Evolutionary conservation across 495 filamentous ascomycete species (phyloP), one percentile per base, ranked within the genome.

Genomic region (Aspergillus taichungensis): DNA sequence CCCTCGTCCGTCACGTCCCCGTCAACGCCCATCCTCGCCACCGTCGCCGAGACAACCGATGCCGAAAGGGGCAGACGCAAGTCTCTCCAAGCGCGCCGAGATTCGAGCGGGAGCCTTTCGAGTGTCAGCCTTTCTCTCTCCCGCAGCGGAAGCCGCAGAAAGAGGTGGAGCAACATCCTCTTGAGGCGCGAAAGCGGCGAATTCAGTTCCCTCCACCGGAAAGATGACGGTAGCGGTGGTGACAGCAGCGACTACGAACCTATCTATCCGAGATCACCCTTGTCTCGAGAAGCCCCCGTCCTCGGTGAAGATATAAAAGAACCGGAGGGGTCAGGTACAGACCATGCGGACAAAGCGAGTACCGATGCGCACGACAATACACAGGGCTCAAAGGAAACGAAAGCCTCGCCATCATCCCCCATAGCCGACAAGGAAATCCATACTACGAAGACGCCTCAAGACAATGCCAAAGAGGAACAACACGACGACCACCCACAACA

Each of bases 101-200:
- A 63, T 14, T 49, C 51, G 6, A 35, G 4, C 18, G 18, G 2
- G 18, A 24, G 18, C 18, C 18, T 24, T 24, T 24, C 18, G 4
- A 24, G 18, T 4, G 18, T 24, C 18, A 24, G 18, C 18, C 18
- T 54, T 1, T 56, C 53, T 34, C 49, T 71, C 4, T 58, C 58
- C 12, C 65, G 68, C 24, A 71, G 68, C 40, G 50, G 56, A 12
- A 73, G 68, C 41, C 56, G 68, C 45, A 61, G 66, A 43, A 71
- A 71, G 52, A 54, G 69, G 39, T 71, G 66, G 67, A 73, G 67
- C 34, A 73, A 65, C 42, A 61, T 70, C 7, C 50, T 73, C 11
- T 54, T 67, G 9, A 60, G 59, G 28, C 63, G 65, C 10, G 68
- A 73, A 9, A 67, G 64, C 36, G 51, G 57, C 34, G 65, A 70